Base-by-base conservation (phyloP, 805 yeast genomes). In the Saturnispora galanensis region DNA sequence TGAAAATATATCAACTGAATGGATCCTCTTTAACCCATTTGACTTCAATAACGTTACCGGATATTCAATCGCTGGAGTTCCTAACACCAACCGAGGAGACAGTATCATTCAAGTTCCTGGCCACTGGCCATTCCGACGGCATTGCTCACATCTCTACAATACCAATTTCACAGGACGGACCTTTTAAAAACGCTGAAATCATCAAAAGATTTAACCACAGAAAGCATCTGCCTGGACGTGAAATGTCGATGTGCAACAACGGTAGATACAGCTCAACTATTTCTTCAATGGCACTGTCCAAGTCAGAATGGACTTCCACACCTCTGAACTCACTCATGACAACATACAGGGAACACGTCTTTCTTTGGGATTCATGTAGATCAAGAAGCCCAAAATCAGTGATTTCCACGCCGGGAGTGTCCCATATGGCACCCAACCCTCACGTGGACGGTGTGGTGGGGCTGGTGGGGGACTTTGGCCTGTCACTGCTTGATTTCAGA, bases 61-160 rank as follows among this genome's bases (percentile, higher is more conserved):
- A 73, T 50, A 74, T 78, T 26, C 67, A 73, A 46, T 64, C 74
- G 1, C 56, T 76, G 58, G 66, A 71, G 49, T 79, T 84, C 81
- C 63, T 75, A 7, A 21, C 34, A 8, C 52, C 34, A 42, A 47
- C 12, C 33, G 32, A 35, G 18, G 34, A 44, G 2, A 44, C 41
- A 8, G 50, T 63, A 33, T 59, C 58, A 17, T 60, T 68, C 31
- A 65, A 68, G 28, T 63, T 67, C 32, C 56, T 82, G 38, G 56
- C 79, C n/a, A 72, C 94, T 0, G 96, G 95, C 10, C 93, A 87
- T 58, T 73, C 71, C 42, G 75, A 77, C 47, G 96, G 96, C 2
- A 65, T 73, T 44, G 85, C 79, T 0, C 85, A 89, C 60, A 59
- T 88, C 47, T 76, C 85, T 3, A 67, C 81, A 13, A 69, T 87